phyloP scores from a whole-genome alignment of 768 basidiomycete genomes.

The Psilocybe cyanescens region DNA sequence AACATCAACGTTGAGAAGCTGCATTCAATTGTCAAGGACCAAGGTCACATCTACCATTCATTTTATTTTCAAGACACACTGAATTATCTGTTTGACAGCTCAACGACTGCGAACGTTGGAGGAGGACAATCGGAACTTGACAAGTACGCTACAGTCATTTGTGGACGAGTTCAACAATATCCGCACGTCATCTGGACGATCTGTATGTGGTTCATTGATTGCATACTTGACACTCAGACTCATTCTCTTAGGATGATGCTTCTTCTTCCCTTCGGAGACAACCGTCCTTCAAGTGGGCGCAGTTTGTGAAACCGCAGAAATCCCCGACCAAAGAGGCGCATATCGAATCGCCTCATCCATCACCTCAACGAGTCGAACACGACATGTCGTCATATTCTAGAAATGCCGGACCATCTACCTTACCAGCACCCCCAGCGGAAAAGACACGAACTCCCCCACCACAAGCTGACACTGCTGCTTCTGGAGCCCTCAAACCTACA shows the following conservation, averaged over 20 bases:
- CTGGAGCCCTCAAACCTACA: conserved; percentile 45
- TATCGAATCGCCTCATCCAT: conserved; percentile 77
- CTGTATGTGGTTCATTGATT: conserved; percentile 30
- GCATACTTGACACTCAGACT: conserved; percentile 4
- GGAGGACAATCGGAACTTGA: conserved; percentile 76
- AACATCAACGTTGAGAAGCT: conserved; percentile 67
- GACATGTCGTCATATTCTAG: conserved; percentile 54
- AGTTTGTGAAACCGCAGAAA: conserved; percentile 73
- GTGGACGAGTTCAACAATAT: conserved; percentile 65
- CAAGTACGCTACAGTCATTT: conserved; percentile 61
- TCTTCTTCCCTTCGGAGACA: conserved; percentile 63
- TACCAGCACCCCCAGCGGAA: conserved; percentile 28
- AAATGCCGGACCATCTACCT: conserved; percentile 29
- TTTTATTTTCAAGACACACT: conserved; percentile 6
- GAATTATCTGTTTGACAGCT: conserved; percentile 41
- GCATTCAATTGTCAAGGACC: conserved; percentile 69
- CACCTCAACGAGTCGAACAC: conserved; percentile 79
- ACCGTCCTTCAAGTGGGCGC: conserved; percentile 89
- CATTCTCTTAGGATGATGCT: conserved; percentile 35
- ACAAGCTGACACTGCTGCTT: conserved; percentile 35
- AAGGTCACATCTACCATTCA: conserved; percentile 52
- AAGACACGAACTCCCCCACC: conserved; percentile 37
- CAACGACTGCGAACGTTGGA: conserved; percentile 73
- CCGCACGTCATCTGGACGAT: conserved; percentile 43
- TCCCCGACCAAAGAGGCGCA: conserved; percentile 78